These are phyloP conservation scores for Pilatotrama ljubarskyi DNA, from an alignment of 768 basidiomycete species.

Conservation along the genomic window DNA sequence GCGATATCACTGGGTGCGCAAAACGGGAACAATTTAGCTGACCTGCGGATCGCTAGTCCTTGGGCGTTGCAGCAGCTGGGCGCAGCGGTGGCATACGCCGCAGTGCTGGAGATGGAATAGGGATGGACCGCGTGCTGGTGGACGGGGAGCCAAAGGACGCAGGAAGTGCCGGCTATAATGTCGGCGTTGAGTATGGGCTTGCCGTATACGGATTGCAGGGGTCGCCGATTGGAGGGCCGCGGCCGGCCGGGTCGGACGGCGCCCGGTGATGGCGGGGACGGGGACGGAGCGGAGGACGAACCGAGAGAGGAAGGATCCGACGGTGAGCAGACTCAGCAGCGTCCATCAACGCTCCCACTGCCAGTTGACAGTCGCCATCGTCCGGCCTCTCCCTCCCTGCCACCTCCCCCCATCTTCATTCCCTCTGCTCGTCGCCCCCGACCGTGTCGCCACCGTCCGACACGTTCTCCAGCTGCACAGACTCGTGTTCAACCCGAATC, in stretches of 20 bases:
- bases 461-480: background rate
- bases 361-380: constrained; percentile 20
- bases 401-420: constrained; percentile 15
- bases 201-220: background rate
- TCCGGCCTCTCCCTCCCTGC: constrained; percentile 9
- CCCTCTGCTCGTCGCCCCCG: constrained; percentile 2
- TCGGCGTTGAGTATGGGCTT: background rate
- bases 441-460: background rate
- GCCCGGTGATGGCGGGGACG: background rate
- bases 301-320: constrained; percentile 12
- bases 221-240: background rate
- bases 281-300: constrained; percentile 8
- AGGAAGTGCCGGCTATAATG: background rate
- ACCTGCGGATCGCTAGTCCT: no score
- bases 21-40: no score
- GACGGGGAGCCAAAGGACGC: no score
- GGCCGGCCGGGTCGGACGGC: background rate
- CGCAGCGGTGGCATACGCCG: no score
- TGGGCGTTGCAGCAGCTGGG: no score
- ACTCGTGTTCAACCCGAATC: constrained; percentile 4
- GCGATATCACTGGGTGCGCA: no score
- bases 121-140: no score
- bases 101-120: no score
- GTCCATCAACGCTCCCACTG: constrained; percentile 20
- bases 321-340: background rate